A percentile compares a stretch with the other conserved stretches of the same genome.
Conservation (phyloP, 495 filamentous ascomycete species). For the Penicillium bialowiezense region DNA sequence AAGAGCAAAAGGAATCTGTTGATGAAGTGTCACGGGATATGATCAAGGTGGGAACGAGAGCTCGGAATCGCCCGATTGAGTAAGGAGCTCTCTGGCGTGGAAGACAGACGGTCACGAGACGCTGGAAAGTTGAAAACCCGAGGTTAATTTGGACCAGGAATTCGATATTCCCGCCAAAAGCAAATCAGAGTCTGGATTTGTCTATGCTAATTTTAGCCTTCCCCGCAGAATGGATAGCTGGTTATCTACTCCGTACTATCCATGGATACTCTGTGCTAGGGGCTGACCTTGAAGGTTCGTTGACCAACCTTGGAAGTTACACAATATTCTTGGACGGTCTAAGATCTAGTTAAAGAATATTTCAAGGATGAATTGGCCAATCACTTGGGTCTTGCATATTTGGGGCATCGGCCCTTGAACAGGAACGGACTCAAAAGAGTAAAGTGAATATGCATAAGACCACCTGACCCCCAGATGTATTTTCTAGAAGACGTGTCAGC, state of each 20-base stretch:
- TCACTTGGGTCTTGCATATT: background rate
- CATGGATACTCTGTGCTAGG: too few relatives aligned
- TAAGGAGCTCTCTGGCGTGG: conserved; percentile 11
- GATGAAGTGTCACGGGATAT: conserved; percentile 15
- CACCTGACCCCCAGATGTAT: conserved; percentile 5
- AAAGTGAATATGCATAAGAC: background rate
- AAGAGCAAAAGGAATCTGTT: conserved; percentile 11
- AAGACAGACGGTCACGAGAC: conserved; percentile 6
- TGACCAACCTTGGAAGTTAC: too few relatives aligned
- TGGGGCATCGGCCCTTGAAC: background rate
- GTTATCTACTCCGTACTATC: too few relatives aligned
- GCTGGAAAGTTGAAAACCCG: too few relatives aligned
- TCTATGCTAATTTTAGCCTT: background rate
- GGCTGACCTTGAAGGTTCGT: too few relatives aligned
- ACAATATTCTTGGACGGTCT: too few relatives aligned
- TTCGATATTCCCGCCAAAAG: background rate
- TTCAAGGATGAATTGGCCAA: background rate
- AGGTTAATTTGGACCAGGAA: too few relatives aligned
- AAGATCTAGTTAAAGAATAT: too few relatives aligned
- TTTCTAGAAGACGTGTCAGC: conserved; percentile 5
- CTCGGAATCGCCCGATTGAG: conserved; percentile 19
- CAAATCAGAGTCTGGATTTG: background rate
- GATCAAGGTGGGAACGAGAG: conserved; percentile 3
- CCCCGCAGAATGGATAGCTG: background rate
- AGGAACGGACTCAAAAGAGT: background rate